phyloP scores from a whole-genome alignment of 2,329 filamentous ascomycete genomes.

The Calycina herbarum region DNA sequence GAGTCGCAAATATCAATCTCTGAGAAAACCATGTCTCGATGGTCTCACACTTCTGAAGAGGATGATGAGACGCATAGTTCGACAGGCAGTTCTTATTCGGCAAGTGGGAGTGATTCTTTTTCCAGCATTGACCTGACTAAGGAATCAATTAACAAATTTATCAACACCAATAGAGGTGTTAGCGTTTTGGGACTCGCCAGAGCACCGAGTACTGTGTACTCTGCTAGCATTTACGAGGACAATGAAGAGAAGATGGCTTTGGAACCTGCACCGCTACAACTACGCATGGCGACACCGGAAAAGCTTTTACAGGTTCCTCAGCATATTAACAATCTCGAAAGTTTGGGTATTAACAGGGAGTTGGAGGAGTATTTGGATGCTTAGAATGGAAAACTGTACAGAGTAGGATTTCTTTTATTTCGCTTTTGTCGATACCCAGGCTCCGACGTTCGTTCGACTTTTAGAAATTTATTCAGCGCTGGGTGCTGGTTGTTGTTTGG shows the following conservation, averaged over 20 bases:
- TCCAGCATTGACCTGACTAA: slow-evolving; percentile 18
- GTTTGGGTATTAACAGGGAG: background rate
- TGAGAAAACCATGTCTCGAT: slow-evolving; percentile 25
- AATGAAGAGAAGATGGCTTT: slow-evolving; percentile 11
- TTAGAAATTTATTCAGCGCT: background rate
- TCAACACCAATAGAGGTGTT: slow-evolving; percentile 21
- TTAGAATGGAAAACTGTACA: background rate
- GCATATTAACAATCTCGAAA: background rate
- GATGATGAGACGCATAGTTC: slow-evolving; percentile 20
- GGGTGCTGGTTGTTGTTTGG: background rate
- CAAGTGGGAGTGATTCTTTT: slow-evolving; percentile 21
- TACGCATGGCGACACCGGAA: slow-evolving; percentile 13
- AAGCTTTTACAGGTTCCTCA: background rate
- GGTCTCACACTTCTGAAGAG: slow-evolving; percentile 27
- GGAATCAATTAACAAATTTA: slow-evolving; percentile 22
- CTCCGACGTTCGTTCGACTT: background rate
- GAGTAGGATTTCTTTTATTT: background rate
- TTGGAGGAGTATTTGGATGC: slow-evolving; percentile 3
- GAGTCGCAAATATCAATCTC: slow-evolving; percentile 21
- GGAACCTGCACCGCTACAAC: slow-evolving; percentile 21
- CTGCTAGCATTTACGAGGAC: slow-evolving; percentile 17
- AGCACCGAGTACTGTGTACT: slow-evolving; percentile 25
- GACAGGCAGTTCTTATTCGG: slow-evolving; percentile 16
- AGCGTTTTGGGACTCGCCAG: slow-evolving; percentile 15
- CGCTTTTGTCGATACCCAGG: background rate